Percentiles rank a stretch among this genome's conserved stretches.
phyloP scores from a whole-genome alignment of 2,329 filamentous ascomycete genomes.

The Claviceps quebecensis region DNA sequence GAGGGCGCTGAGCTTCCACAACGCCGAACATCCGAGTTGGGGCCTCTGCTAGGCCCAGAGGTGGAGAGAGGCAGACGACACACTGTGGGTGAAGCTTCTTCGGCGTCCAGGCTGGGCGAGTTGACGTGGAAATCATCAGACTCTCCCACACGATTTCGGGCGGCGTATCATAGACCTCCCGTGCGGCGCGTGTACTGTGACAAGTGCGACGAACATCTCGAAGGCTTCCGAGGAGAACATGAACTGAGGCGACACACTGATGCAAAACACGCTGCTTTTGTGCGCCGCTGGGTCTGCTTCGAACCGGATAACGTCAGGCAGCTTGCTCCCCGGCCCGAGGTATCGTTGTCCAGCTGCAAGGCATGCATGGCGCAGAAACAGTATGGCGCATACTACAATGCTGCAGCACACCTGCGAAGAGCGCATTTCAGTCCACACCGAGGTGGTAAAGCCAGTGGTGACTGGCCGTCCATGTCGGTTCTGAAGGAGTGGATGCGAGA shows the following conservation, averaged over 20 bases:
- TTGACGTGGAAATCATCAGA: conserved; percentile 29
- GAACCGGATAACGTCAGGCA: conserved; percentile 29
- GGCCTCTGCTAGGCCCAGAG: conserved; percentile 3
- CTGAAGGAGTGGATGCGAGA: conserved; percentile 49
- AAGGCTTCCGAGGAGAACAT: conserved; percentile 83
- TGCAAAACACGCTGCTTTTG: conserved; percentile 40
- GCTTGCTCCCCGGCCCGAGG: conserved; percentile 30
- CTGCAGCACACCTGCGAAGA: conserved; percentile 41
- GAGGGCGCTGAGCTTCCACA: conserved; percentile 7
- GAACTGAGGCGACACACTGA: conserved; percentile 59
- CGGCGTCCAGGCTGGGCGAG: conserved; percentile 24
- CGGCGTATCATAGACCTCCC: conserved; percentile 38
- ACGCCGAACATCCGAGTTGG: conserved; percentile 6
- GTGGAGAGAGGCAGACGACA: conserved; percentile 22
- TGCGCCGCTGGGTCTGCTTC: conserved; percentile 42
- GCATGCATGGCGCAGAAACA: conserved; percentile 42
- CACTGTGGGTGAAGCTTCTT: conserved; percentile 32
- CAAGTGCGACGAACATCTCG: conserved; percentile 67
- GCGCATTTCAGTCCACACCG: conserved; percentile 43
- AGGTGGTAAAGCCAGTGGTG: conserved; percentile 41
- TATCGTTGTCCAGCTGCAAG: conserved; percentile 41
- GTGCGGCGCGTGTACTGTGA: conserved; percentile 63
- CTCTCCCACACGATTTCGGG: conserved; percentile 19
- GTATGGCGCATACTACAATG: conserved; percentile 46
- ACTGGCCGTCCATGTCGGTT: conserved; percentile 44